These are phyloP conservation scores for Orbilia quercus DNA, from an alignment of 2,329 filamentous ascomycete genomes.

Conservation along the genomic window DNA sequence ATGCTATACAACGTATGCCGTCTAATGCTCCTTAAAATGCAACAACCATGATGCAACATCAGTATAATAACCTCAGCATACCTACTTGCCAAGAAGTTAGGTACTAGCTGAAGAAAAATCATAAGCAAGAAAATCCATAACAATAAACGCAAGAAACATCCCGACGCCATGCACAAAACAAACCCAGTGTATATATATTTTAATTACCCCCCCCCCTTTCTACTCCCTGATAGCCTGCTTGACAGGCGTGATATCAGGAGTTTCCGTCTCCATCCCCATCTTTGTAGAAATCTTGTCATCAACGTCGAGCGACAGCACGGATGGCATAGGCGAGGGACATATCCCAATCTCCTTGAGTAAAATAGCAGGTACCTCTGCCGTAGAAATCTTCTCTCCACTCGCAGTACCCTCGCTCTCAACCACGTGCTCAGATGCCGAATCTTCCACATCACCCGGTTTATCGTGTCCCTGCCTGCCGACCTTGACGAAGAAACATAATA, in stretches of 20 bases:
- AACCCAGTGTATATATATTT: conserved; percentile 5
- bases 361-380: neutral
- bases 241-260: neutral
- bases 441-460: conserved; percentile 34
- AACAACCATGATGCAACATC: conserved; percentile 2
- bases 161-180: neutral
- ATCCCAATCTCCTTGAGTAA: conserved; percentile 6
- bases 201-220: neutral
- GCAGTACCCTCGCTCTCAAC: neutral
- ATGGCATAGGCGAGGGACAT: conserved; percentile 12
- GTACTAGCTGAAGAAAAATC: too few relatives aligned
- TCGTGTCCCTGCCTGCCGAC: conserved; percentile 49
- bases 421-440: conserved; percentile 19
- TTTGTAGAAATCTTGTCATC: conserved; percentile 41
- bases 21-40: conserved; percentile 27
- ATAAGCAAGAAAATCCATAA: conserved; percentile 7
- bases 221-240: neutral
- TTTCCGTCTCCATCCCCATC: neutral
- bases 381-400: neutral
- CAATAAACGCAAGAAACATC: neutral
- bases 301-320: conserved; percentile 15
- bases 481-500: conserved; percentile 47
- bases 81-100: too few relatives aligned
- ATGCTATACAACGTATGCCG: neutral
- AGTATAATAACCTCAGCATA: too few relatives aligned